A percentile compares a stretch with the other conserved stretches of the same genome.
phyloP scores from a whole-genome alignment of 352 stramenopile species.

The Pseudoperonospora humuli region DNA sequence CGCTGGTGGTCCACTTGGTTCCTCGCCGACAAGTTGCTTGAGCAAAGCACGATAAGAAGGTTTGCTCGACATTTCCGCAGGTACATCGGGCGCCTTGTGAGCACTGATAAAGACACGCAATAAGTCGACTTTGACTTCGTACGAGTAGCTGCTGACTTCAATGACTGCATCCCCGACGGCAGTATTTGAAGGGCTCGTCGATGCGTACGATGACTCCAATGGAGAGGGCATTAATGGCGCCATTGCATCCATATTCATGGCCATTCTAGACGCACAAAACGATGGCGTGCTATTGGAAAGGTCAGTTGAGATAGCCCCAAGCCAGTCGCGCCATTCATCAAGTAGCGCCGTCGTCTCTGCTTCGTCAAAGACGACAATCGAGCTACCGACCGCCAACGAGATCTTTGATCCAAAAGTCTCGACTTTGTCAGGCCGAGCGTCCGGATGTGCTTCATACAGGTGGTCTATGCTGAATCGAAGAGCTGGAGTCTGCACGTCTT shows the following conservation, averaged over 20 bases:
- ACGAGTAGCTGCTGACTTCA: slow-evolving; percentile 47
- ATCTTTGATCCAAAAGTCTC: slow-evolving; percentile 71
- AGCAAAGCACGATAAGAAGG: slow-evolving; percentile 66
- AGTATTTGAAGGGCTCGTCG: slow-evolving; percentile 31
- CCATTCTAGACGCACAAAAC: slow-evolving; percentile 13
- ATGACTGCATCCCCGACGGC: slow-evolving; percentile 11
- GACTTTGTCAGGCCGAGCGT: slow-evolving; percentile 34
- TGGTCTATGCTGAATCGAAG: slow-evolving; percentile 61
- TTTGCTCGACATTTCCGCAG: slow-evolving; percentile 27
- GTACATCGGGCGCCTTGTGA: slow-evolving; percentile 21
- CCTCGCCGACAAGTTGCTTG: slow-evolving; percentile 69
- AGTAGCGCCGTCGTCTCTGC: slow-evolving; percentile 59
- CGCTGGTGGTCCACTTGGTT: slow-evolving; percentile 27
- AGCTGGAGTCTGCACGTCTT: slow-evolving; percentile 11
- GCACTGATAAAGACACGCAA: slow-evolving; percentile 70
- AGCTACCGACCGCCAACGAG: slow-evolving; percentile 52
- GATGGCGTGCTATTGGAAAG: slow-evolving; percentile 21
- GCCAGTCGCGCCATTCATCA: slow-evolving; percentile 53
- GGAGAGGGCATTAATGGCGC: slow-evolving; percentile 17
- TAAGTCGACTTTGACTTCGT: slow-evolving; percentile 64
- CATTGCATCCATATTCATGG: slow-evolving; percentile 8
- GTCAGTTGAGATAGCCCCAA: slow-evolving; percentile 43
- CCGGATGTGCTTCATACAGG: slow-evolving; percentile 57
- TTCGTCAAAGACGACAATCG: slow-evolving; percentile 65
- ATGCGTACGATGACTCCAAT: slow-evolving; percentile 24